Percentiles rank a stretch among this genome's conserved stretches.
Conservation (phyloP, 306 rosid genomes). For the Senna tora region DNA sequence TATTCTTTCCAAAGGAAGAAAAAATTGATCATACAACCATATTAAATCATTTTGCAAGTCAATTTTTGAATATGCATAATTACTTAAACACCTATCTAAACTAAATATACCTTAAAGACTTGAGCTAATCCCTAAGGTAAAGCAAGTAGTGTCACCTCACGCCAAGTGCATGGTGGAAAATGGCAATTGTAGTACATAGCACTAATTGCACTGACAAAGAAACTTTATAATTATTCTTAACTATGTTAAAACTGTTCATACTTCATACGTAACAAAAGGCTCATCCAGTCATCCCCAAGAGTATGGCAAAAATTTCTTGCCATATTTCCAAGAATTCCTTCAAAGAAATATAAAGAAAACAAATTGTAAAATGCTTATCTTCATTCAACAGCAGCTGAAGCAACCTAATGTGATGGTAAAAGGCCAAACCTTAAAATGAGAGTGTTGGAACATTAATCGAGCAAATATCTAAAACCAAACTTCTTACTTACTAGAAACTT, state of each 20-base stretch:
- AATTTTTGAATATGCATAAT: constrained; percentile 16
- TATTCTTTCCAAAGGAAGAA: neutral
- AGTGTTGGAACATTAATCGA: neutral
- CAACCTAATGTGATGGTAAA: neutral
- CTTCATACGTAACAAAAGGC: neutral
- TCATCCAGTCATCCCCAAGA: constrained; percentile 19
- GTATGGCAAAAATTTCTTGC: neutral
- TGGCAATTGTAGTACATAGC: neutral
- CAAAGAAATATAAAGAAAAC: neutral
- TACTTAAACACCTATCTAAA: neutral
- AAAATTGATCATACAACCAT: constrained; percentile 12
- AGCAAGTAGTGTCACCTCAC: constrained; percentile 23
- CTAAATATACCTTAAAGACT: constrained; percentile 20
- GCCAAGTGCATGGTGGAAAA: constrained; percentile 21
- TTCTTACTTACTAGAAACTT: constrained; percentile 35
- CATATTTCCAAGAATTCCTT: constrained; percentile 4
- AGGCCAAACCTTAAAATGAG: constrained; percentile 11
- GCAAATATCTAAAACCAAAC: neutral
- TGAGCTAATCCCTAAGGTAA: constrained; percentile 22
- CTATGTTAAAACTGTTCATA: neutral
- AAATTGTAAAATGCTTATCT: constrained; percentile 17
- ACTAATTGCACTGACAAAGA: neutral
- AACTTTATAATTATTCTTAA: neutral
- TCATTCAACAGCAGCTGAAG: constrained; percentile 12
- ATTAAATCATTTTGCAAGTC: constrained; percentile 10